Evolutionary conservation across 352 stramenopile genomes (phyloP), one percentile per base, ranked within the genome.

Genomic region (Thalassiosira mediterranea): DNA sequence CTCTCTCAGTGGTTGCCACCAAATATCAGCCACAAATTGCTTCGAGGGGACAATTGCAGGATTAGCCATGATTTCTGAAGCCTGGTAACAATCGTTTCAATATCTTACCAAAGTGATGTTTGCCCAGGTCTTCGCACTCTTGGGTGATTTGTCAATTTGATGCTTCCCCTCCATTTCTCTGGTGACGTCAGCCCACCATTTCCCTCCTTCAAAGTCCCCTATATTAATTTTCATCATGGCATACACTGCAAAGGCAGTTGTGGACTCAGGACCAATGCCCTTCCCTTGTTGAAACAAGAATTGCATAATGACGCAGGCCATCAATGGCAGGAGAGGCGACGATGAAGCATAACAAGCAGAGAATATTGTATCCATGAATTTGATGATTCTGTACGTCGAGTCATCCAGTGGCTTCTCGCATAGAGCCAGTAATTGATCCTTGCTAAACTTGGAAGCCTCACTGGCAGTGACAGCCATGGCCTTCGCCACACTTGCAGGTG

Each of bases 21-120:
- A 72, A 19, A 56, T 72, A 34, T 72, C 62, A 34, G 62, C 42
- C 15, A 21, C 15, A 54, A 72, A 25, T 54, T 63, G 32, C 44
- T 69, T 13, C 19, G 29, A 59, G 3, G 15, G 57, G 40, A 5
- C 28, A 57, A 60, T 40, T 10, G 4, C 13, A 54, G 29, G n/a
- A 34, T 34, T 4, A 44, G 38, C 10, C 3, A 58, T 53, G 37
- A 31, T 58, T 15, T n/a, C 42, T 40, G 17, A 13, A 56, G 17
- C 10, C 44, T 42, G 28, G 13, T 48, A 13, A 31, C 28, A 63
- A 10, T 15, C 37, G 8, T 4, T 38, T n/a, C 4, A 38, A 2
- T 38, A 37, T n/a, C 42, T 67, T 29, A 66, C 57, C 37, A 66
- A 32, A 11, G 29, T n/a, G 21, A 66, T 52, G 23, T 54, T n/a